phyloP scores from a whole-genome alignment of 2,329 filamentous ascomycete genomes.

The Ophiostoma ulmi region DNA sequence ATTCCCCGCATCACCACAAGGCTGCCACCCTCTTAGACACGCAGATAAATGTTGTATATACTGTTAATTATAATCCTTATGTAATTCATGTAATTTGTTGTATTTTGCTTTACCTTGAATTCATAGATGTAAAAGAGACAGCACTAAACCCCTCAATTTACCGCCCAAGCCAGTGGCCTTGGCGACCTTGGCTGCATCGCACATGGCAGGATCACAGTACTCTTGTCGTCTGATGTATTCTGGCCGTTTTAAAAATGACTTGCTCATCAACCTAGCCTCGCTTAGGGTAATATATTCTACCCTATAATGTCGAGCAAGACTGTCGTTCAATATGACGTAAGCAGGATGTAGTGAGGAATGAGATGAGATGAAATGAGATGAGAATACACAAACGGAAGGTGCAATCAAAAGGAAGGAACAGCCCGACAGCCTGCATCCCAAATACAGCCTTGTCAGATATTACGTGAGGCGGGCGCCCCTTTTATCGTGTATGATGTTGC shows the following conservation, averaged over 20 bases:
- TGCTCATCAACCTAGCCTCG: not conserved
- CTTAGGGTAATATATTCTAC: not conserved
- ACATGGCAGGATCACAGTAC: not conserved
- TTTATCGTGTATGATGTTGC: not conserved
- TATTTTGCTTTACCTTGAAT: not conserved
- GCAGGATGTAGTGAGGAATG: not conserved
- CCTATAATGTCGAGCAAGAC: not conserved
- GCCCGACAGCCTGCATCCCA: not conserved
- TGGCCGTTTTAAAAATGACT: not conserved
- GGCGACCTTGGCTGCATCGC: conserved; percentile 14
- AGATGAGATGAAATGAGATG: not conserved
- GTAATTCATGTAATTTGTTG: not conserved
- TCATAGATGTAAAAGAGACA: not conserved
- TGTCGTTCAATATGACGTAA: not conserved
- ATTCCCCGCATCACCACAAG: conserved; percentile 3
- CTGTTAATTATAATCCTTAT: too few species aligned
- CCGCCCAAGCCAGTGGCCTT: not conserved
- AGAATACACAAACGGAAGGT: not conserved
- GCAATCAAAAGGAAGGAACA: not conserved
- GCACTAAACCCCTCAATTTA: not conserved
- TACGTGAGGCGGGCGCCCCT: not conserved
- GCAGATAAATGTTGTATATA: not conserved
- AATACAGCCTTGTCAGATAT: not conserved
- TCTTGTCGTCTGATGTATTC: not conserved
- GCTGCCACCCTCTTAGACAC: not conserved